Base-by-base conservation (phyloP, 108 stramenopile genomes). In the Nannochloropsis gaditana region DNA sequence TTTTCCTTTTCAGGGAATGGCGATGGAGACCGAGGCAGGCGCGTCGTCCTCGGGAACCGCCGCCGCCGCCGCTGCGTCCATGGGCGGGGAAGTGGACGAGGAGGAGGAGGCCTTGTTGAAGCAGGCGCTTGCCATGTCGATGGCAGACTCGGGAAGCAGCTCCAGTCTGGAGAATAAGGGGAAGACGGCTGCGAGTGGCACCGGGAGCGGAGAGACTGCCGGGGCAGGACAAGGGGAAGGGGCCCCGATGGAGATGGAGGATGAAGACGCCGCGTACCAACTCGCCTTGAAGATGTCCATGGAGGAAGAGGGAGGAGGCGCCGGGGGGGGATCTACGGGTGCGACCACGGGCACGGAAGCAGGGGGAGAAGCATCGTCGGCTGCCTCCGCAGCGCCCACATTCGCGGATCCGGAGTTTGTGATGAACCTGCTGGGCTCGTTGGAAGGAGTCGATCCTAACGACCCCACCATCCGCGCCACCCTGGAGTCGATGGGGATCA, bases 121-220 rank as follows among this genome's bases (percentile, higher is more conserved):
- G 90, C 96, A 95, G 86, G 98, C 98, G 3, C 91, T 99, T 31
- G 96, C 95, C 86, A 97, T 98, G 97, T 94, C 94, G 80, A 97
- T 99, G 96, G 93, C 93, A 11, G 97, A 96, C 50, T 89, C 85
- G 11, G 90, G 45, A n/a, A 73, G 59, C 59, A 73, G 59, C 59
- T n/a, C 91, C 93, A 84, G 93, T 91, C 19, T 79, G 50, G 50
- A 21, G 2, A 11, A 42, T 21, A 43, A 21, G 10, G n/a, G 83
- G 31, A 15, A 41, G 44, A 9, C 81, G 21, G 41, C 50, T 88
- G 21, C 84, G 82, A 43, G 82, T 81, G 43, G 83, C 47, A 10
- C 84, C 42, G 80, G 88, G 79, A 9, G 43, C 45, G 9, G 88
- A 89, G 41, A 88, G 83, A 73, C 79, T 17, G 11, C 4, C n/a